Conservation (phyloP, 345 rosid genomes). For the Camelina hispida region DNA sequence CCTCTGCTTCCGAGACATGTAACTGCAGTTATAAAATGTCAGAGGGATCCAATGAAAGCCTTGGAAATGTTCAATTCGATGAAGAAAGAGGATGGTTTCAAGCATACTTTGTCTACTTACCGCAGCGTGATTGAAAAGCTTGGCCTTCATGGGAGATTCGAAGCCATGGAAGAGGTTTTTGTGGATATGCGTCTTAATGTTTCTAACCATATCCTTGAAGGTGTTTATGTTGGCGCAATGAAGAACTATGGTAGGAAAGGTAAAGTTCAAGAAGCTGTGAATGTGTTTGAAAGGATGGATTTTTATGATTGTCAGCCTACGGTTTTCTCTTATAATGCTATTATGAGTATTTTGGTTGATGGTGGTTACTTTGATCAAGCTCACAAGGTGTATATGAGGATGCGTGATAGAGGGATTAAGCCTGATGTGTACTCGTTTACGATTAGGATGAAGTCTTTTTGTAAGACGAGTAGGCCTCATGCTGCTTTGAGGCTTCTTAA, state of each 20-base stretch:
- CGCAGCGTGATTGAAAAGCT: conserved; percentile 75
- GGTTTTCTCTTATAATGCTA: conserved; percentile 70
- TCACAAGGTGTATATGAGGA: conserved; percentile 88
- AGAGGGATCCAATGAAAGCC: conserved; percentile 72
- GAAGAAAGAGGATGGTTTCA: conserved; percentile 65
- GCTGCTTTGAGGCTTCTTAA: conserved; percentile 85
- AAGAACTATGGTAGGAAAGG: conserved; percentile 75
- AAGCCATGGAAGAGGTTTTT: conserved; percentile 72
- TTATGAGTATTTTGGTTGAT: conserved; percentile 88
- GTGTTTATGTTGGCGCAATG: conserved; percentile 72
- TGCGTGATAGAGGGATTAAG: conserved; percentile 62
- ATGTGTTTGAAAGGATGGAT: conserved; percentile 93
- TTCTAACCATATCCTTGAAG: conserved; percentile 66
- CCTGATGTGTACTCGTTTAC: conserved; percentile 89
- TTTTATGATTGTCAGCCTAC: conserved; percentile 75
- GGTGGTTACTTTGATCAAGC: conserved; percentile 69
- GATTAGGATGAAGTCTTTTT: conserved; percentile 87
- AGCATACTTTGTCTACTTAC: conserved; percentile 76
- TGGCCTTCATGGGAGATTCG: conserved; percentile 74
- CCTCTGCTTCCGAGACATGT: conserved; percentile 82
- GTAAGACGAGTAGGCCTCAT: conserved; percentile 73
- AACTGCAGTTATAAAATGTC: conserved; percentile 71
- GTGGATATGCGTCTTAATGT: conserved; percentile 60
- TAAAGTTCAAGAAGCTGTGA: conserved; percentile 81
- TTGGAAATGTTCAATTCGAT: conserved; percentile 76